Evolutionary conservation across 2,329 filamentous ascomycete species (phyloP), one percentile per base, ranked within the genome.

Genomic region (Colletotrichum spaethianum): DNA sequence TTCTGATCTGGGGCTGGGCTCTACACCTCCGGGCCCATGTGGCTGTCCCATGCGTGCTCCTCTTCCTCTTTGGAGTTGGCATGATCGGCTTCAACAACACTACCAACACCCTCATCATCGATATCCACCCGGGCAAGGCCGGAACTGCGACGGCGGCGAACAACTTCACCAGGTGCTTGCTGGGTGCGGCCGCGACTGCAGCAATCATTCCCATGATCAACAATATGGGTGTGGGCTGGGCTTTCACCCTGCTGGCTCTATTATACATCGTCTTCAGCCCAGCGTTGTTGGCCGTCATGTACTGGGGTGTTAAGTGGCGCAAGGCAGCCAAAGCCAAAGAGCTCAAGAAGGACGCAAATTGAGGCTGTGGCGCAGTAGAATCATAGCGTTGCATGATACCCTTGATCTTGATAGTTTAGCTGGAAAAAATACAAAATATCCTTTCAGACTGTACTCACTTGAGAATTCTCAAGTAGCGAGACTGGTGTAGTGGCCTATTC

Each of bases 61-160:
- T 86, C 42, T 84, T 86, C 48, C 44, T 88, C 0, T 75, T 85
- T 33, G 87, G 87, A 2, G 78, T 86, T 7, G 83, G 84, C 8
- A 83, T 89, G 66, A 88, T 88, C 5, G 88, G 88, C 0, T 86
- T 87, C 46, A 90, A 86, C 77, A 90, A 89, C 69, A 82, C 86
- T 3, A 80, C 84, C 44, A 89, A 83, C 63, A 84, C 86, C 0
- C 78, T 92, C 56, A 81, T 91, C 2, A 83, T 90, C 4, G 90
- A 92, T 74, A 82, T 91, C 9, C 86, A 89, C 68, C 88, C 87
- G 0, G 82, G 82, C 0, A 83, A 82, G 23, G 85, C 88, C 0
- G 87, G 86, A 0, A 86, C 87, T 0, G 89, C 88, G 0, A 87
- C 87, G 1, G 89, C 89, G 0, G 85, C 87, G 0, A 89, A 88